Conservation (phyloP, 192 early-diverging fungal species). For the Podila minutissima region DNA sequence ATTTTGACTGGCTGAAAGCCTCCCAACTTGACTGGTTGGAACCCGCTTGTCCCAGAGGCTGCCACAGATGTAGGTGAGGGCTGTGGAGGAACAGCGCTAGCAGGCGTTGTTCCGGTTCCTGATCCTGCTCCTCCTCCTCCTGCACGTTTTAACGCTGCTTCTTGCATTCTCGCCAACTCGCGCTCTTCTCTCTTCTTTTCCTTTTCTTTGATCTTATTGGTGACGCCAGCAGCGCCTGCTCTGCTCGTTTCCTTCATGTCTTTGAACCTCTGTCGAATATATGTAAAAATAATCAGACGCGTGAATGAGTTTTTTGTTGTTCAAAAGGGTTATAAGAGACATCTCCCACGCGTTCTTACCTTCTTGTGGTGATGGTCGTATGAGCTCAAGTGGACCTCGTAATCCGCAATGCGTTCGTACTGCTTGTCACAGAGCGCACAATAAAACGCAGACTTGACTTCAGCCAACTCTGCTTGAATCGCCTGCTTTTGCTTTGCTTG, state of each 20-base stretch:
- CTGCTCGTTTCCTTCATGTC: constrained; percentile 75
- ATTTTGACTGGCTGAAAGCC: constrained; percentile 38
- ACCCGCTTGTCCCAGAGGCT: not conserved
- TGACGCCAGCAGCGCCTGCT: constrained; percentile 34
- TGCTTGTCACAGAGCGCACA: constrained; percentile 84
- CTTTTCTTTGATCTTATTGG: constrained; percentile 65
- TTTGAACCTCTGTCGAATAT: constrained; percentile 69
- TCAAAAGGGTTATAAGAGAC: not conserved
- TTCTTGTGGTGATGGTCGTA: constrained; percentile 87
- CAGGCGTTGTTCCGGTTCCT: not conserved
- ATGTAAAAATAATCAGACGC: not conserved
- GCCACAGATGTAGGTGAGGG: not conserved
- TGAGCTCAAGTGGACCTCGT: constrained; percentile 77
- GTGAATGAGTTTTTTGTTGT: not conserved
- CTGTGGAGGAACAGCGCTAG: too few relatives aligned
- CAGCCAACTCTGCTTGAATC: constrained; percentile 64
- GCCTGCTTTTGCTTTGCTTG: constrained; percentile 57
- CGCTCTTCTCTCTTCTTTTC: constrained; percentile 74
- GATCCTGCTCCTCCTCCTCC: constrained; percentile 12
- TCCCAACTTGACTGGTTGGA: constrained; percentile 3
- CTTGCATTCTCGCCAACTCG: constrained; percentile 71
- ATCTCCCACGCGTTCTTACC: constrained; percentile 43
- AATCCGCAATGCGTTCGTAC: constrained; percentile 78
- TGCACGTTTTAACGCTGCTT: constrained; percentile 65
- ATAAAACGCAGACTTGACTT: constrained; percentile 80